phyloP scores from a whole-genome alignment of 2,329 filamentous ascomycete species.

The Cryphonectria japonica region DNA sequence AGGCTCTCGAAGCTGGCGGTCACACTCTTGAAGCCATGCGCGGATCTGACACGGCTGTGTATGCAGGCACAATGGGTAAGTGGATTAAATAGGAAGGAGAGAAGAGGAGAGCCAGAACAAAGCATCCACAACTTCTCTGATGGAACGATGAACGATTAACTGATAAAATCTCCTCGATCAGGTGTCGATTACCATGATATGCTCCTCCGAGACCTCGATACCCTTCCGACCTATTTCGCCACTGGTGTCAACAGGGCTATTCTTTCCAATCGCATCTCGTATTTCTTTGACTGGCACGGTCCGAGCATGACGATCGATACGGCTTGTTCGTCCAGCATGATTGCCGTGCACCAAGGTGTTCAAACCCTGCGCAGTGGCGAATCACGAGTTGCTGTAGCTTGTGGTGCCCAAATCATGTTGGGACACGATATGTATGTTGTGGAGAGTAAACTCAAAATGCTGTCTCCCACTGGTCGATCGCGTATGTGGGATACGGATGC shows the following conservation, averaged over 20 bases:
- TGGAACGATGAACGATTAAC: background rate
- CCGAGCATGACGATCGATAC: slow-evolving; percentile 48
- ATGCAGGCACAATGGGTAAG: slow-evolving; percentile 32
- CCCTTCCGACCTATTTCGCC: slow-evolving; percentile 35
- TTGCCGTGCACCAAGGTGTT: slow-evolving; percentile 44
- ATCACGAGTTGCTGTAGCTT: slow-evolving; percentile 36
- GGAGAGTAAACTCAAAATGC: slow-evolving; percentile 43
- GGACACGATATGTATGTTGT: slow-evolving; percentile 37
- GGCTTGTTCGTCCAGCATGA: slow-evolving; percentile 46
- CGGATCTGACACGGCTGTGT: slow-evolving; percentile 37
- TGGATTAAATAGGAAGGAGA: too few species aligned
- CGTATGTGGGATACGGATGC: slow-evolving; percentile 50
- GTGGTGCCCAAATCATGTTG: slow-evolving; percentile 41
- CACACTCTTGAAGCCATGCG: slow-evolving; percentile 29
- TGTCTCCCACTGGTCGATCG: slow-evolving; percentile 43
- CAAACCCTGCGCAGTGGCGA: slow-evolving; percentile 39
- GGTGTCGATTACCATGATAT: slow-evolving; percentile 3
- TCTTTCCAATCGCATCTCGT: slow-evolving; percentile 44
- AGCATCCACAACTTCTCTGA: too few species aligned
- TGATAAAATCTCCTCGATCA: background rate
- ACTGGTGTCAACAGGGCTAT: slow-evolving; percentile 39
- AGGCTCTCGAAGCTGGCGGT: slow-evolving; percentile 31
- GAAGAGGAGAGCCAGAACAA: too few species aligned
- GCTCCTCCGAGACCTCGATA: slow-evolving; percentile 28
- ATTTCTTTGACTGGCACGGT: slow-evolving; percentile 45